Evolutionary conservation across 2,329 filamentous ascomycete genomes (phyloP).

Genomic region (Bipolaris bicolor): DNA sequence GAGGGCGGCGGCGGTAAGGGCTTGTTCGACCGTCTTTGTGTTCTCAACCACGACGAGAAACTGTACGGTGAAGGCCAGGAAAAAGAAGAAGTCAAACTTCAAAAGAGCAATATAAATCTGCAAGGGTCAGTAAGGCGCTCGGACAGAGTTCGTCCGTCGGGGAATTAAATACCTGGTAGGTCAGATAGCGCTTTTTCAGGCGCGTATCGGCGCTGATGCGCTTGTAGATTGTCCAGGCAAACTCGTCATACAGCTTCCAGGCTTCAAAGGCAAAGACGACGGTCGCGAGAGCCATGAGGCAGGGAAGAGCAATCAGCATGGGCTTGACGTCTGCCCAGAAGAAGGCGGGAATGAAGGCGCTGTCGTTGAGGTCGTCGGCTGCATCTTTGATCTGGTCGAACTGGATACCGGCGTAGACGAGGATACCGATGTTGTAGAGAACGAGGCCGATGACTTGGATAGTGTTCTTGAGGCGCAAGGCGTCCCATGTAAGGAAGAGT

Average conservation of each 20-base stretch:
- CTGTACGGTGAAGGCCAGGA: constrained; percentile 97
- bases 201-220: constrained; percentile 96
- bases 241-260: constrained; percentile 97
- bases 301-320: constrained; percentile 83
- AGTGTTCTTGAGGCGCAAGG: constrained; percentile 91
- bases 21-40: constrained; percentile 74
- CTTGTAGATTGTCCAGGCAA: constrained; percentile 99
- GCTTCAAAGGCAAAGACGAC: constrained; percentile 75
- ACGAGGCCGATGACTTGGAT: constrained; percentile 98
- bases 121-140: constrained; percentile 19
- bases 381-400: constrained; percentile 86
- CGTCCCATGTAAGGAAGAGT: constrained; percentile 88
- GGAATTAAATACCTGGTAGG: constrained; percentile 79
- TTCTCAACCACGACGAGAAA: constrained; percentile 88
- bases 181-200: constrained; percentile 95
- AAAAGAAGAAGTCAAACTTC: constrained; percentile 99
- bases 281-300: constrained; percentile 78
- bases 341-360: constrained; percentile 55
- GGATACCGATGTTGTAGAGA: constrained; percentile 86
- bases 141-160: neutral
- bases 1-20: constrained; percentile 85
- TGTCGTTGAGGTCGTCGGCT: constrained; percentile 60
- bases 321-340: constrained; percentile 76
- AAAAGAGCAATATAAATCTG: constrained; percentile 97
- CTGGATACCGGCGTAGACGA: constrained; percentile 93